These are phyloP conservation scores for Aspergillus amoenus DNA, from an alignment of 2,329 filamentous ascomycete species.

Conservation along the genomic window DNA sequence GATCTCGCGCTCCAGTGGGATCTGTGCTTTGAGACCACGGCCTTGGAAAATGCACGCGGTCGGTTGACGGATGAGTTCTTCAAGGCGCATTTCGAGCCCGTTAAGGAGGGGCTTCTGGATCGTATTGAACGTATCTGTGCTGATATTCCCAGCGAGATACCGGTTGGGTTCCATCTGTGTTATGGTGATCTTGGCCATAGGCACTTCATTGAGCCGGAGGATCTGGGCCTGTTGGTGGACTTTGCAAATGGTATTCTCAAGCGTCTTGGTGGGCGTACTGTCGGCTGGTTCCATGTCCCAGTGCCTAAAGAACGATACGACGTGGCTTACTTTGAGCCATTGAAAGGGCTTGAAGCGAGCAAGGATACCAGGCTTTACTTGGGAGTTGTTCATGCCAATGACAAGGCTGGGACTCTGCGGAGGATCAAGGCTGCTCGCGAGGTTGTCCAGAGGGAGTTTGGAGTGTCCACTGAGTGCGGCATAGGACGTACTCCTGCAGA, in stretches of 20 bases:
- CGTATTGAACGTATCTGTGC: conserved; percentile 4
- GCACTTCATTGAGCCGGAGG: conserved; percentile 47
- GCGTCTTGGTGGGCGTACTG: neutral
- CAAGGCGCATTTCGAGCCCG: conserved; percentile 24
- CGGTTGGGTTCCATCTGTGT: conserved; percentile 49
- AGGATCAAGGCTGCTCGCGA: conserved; percentile 38
- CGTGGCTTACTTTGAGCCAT: conserved; percentile 39
- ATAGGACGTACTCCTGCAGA: conserved; percentile 23
- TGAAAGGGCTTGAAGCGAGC: conserved; percentile 32
- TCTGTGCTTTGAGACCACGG: conserved; percentile 22
- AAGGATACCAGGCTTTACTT: conserved; percentile 31
- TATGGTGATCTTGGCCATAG: conserved; percentile 48
- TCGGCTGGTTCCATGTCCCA: conserved; percentile 44
- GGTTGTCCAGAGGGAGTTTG: conserved; percentile 32
- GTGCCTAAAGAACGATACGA: conserved; percentile 42
- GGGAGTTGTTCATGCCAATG: conserved; percentile 41
- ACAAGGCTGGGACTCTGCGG: conserved; percentile 39
- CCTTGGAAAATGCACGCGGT: conserved; percentile 24
- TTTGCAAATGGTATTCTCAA: conserved; percentile 31
- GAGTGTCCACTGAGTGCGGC: conserved; percentile 46
- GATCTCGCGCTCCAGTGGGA: conserved; percentile 38
- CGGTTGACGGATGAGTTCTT: conserved; percentile 28
- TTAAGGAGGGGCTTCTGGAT: neutral
- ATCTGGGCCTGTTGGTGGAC: conserved; percentile 36
- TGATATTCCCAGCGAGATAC: conserved; percentile 27